Evolutionary conservation across 2,329 filamentous ascomycete species (phyloP), one percentile per base, ranked within the genome.

Genomic region (Purpureocillium lavendulum): DNA sequence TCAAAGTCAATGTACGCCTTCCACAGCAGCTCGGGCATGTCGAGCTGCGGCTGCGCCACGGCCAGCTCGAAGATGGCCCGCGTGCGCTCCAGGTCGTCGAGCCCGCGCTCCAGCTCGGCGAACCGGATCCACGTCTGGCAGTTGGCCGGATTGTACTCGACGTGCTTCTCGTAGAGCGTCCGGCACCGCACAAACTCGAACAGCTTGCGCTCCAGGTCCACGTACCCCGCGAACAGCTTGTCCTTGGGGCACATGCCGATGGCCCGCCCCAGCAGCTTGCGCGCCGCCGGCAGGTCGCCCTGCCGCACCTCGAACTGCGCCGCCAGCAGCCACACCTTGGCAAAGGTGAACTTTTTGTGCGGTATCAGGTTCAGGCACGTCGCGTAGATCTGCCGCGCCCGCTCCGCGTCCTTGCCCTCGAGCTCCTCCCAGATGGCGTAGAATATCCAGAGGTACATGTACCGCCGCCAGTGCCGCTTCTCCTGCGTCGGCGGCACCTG

Each of bases 1-100:
- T 98, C 92, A 56, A 97, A 97, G 61, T 98, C 92, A 52, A 98
- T 97, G 61, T 95, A 98, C 2, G 88, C 81, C 66, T 97, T 97
- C 92, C 92, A 98, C 2, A 97, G 71, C 38, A 97, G 71, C 65
- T 98, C 92, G 0, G 92, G 92, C 92, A 98, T 98, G 60, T 98
- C 92, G 12, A 98, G 72, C 26, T 80, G 75, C 2, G 82, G 73
- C 60, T 97, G 89, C 36, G 77, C 71, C 44, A 96, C 82, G 3
- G 87, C 90, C 21, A 97, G 72, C 63, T 97, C 90, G 57, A 88
- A 97, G 50, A 98, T 95, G 34, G 84, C 89, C 33, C 92, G 75
- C 13, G 87, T 82, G 24, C 92, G 83, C 15, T 94, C 88, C 4
- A 89, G 65, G 54, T 98, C 92, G 56, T 96, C 89, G 7, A 98